Base-by-base conservation (phyloP, 305 asterid genomes). In the Lippia alba region DNA sequence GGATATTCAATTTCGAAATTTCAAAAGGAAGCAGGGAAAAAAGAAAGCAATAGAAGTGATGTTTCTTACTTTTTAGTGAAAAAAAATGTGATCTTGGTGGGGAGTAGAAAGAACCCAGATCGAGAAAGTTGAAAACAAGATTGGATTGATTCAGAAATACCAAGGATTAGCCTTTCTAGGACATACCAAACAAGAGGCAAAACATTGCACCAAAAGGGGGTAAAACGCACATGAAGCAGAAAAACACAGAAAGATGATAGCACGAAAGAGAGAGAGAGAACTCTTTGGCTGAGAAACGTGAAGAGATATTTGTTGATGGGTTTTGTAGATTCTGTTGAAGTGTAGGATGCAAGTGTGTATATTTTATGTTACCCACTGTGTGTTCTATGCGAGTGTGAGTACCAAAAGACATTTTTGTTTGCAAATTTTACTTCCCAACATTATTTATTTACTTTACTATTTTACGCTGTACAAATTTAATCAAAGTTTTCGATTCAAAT, bases 291-390 rank as follows among this genome's bases (percentile, higher is more conserved):
- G 55, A 33, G 34, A 70, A 64, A 50, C 49, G 57, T 64, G 67
- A 54, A 57, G 56, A 48, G 64, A 20, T 56, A 55, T 12, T 60
- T 44, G 66, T 33, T 53, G 66, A 71, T 59, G 65, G 74, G 71
- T 68, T 74, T 61, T 66, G 71, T 56, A 60, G 74, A 72, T 56
- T 54, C 60, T 40, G 51, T 54, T 9, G 44, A 41, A 15, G 66
- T n/a, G 73, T 54, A 56, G 46, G 49, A 56, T 46, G 70, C 49
- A 44, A 11, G 40, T 24, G 69, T 48, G 69, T 20, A 19, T 45
- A 48, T 20, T 45, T 10, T 46, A 20, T 44, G 55, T 45, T 65
- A 32, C 9, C 15, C 57, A 2, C 6, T 63, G 56, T 14, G 30
- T 14, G n/a, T 50, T 41, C 17, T n/a, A 24, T 7, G 30, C 8